Base-by-base conservation (phyloP, 371 early-diverging fungal genomes). In the Rhizopus delemar region DNA sequence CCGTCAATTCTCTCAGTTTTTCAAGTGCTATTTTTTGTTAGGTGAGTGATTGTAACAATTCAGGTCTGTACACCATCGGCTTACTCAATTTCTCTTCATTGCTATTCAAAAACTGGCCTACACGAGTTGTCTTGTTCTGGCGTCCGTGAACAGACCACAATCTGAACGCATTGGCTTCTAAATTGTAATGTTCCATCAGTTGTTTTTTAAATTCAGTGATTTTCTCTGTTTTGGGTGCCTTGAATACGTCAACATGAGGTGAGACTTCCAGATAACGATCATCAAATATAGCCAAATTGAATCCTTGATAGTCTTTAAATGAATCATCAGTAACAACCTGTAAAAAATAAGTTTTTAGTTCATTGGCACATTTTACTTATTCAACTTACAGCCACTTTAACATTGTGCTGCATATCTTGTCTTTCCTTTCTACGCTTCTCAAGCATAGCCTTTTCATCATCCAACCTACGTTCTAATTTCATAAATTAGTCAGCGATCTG, bases 111-210 rank as follows among this genome's bases (percentile, higher is more conserved):
- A 86, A 84, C 29, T 71, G 52, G 62, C 94, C 95, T 1, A 93
- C 91, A 31, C 98, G 82, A 11, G 89, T 66, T 0, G 94, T 94
- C 63, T 89, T 87, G 77, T 96, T 96, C 65, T 90, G 86, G 9
- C 97, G 87, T 11, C 80, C 80, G 4, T 87, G 81, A 49, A 97
- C 73, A 0, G 72, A 74, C 98, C 98, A 98, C 51, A 98, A 69
- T 35, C 95, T 84, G 57, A 95, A 77, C 45, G 77, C 66, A 9
- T 83, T 86, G 3, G 75, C 69, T 0, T 74, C 60, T 3, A 88
- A 48, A 11, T 77, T 68, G 45, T 84, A 75, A 50, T 82, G 71
- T 8, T 78, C 70, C 3, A 85, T 80, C 0, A 91, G 53, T 3
- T 63, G 56, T 11, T 79, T 65, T 63, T 84, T 85, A 51, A 92